Percentiles rank a stretch among this genome's conserved stretches.
These are phyloP conservation scores for Ramularia endophylla DNA, from an alignment of 2,329 filamentous ascomycete species.

Conservation along the genomic window DNA sequence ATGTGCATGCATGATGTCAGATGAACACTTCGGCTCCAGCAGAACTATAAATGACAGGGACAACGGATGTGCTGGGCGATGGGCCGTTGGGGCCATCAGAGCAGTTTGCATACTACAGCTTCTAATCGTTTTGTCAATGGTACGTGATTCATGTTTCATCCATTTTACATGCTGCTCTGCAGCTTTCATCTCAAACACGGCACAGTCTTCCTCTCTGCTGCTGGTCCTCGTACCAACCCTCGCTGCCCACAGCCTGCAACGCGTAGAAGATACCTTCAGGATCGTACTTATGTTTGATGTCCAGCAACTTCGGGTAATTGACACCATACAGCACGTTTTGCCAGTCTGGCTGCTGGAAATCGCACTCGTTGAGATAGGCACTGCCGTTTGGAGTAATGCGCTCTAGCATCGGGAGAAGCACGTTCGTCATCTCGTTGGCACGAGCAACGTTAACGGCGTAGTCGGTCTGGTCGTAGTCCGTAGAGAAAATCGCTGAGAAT, in stretches of 20 bases:
- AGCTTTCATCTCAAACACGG: too few relatives aligned
- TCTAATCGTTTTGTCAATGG: too few relatives aligned
- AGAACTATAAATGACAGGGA: too few relatives aligned
- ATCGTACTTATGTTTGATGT: constrained; percentile 40
- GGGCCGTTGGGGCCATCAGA: too few relatives aligned
- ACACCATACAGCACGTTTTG: constrained; percentile 38
- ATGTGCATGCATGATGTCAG: too few relatives aligned
- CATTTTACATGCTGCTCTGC: too few relatives aligned
- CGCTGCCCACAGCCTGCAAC: constrained; percentile 35
- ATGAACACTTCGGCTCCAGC: too few relatives aligned
- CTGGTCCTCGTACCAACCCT: constrained; percentile 26
- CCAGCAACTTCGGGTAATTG: constrained; percentile 34
- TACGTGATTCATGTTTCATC: too few relatives aligned
- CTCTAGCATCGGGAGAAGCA: not conserved
- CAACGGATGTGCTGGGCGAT: too few relatives aligned
- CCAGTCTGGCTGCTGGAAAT: constrained; percentile 37
- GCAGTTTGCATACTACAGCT: too few relatives aligned
- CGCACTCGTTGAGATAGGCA: constrained; percentile 39
- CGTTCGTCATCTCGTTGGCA: constrained; percentile 1
- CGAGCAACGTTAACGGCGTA: not conserved
- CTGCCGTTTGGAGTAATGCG: constrained; percentile 35
- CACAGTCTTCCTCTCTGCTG: too few relatives aligned
- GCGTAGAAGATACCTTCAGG: constrained; percentile 38
- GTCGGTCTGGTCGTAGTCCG: not conserved
- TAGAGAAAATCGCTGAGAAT: not conserved